Percentiles rank a stretch among this genome's conserved stretches.
Conservation (phyloP, 1,284 basidiomycete genomes). For the Volvariella volvacea region DNA sequence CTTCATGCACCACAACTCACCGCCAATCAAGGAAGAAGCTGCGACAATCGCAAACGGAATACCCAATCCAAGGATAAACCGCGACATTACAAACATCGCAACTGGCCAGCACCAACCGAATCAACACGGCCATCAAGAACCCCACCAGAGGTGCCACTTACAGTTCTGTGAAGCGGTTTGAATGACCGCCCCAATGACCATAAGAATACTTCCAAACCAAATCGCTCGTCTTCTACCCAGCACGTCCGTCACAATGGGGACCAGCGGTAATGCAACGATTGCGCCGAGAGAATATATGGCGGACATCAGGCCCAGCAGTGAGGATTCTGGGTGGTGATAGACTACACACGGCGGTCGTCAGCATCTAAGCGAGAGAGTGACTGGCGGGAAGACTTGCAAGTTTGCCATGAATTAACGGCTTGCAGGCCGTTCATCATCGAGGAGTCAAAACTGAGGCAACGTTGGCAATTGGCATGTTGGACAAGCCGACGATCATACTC, state of each 20-base stretch:
- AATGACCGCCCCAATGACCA: constrained; percentile 38
- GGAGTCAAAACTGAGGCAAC: constrained; percentile 42
- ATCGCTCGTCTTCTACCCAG: constrained; percentile 38
- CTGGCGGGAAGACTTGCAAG: constrained; percentile 26
- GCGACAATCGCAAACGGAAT: constrained; percentile 44
- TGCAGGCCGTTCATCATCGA: constrained; percentile 54
- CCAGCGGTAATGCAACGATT: constrained; percentile 38
- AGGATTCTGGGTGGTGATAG: constrained; percentile 42
- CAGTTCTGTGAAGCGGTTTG: constrained; percentile 42
- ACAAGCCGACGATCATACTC: constrained; percentile 13
- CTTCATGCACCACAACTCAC: too few species aligned
- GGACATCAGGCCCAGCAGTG: constrained; percentile 44
- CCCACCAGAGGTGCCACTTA: constrained; percentile 16
- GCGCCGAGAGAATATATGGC: constrained; percentile 51
- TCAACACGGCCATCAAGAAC: background rate
- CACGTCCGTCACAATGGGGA: constrained; percentile 35
- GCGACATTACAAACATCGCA: constrained; percentile 46
- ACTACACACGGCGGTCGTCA: constrained; percentile 22
- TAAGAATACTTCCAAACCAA: constrained; percentile 35
- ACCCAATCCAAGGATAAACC: constrained; percentile 39
- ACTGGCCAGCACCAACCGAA: constrained; percentile 20
- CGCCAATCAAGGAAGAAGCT: constrained; percentile 41
- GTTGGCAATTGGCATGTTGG: background rate
- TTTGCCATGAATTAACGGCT: constrained; percentile 38
- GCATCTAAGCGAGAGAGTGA: background rate